Evolutionary conservation across 331 rosid genomes (phyloP).

Genomic region (Quercus tomentella): DNA sequence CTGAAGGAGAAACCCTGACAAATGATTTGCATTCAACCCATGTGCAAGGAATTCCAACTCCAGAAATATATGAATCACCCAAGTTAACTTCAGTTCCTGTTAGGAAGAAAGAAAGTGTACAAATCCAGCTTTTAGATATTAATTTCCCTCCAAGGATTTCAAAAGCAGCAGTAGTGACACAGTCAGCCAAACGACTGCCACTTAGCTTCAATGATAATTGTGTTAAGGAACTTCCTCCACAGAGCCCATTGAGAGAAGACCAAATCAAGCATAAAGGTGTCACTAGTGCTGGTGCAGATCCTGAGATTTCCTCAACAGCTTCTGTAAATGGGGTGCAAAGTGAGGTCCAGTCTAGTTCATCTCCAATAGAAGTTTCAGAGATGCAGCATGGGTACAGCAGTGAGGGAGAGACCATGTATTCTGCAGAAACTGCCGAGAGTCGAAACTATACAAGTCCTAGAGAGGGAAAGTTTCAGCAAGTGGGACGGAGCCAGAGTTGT

Average conservation of each 20-base stretch:
- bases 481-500: constrained; percentile 97
- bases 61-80: constrained; percentile 95
- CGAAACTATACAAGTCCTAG: constrained; percentile 83
- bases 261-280: constrained; percentile 28
- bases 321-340: constrained; percentile 71
- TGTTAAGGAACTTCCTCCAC: constrained; percentile 30
- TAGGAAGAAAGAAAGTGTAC: constrained; percentile 50
- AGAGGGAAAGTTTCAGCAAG: constrained; percentile 66
- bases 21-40: constrained; percentile 44
- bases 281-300: constrained; percentile 29
- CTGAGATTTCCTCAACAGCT: constrained; percentile 70
- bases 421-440: constrained; percentile 96
- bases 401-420: constrained; percentile 97
- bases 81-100: constrained; percentile 69
- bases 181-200: constrained; percentile 28
- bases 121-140: constrained; percentile 77
- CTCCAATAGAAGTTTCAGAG: constrained; percentile 46
- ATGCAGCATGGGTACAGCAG: constrained; percentile 73
- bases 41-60: constrained; percentile 91
- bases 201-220: constrained; percentile 42
- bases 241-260: constrained; percentile 38
- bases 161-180: constrained; percentile 33
- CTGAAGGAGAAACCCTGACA: constrained; percentile 53
- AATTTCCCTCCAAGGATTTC: constrained; percentile 80
- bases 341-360: constrained; percentile 78